Base-by-base conservation (phyloP, 345 rosid genomes). In the Populus tremula region DNA sequence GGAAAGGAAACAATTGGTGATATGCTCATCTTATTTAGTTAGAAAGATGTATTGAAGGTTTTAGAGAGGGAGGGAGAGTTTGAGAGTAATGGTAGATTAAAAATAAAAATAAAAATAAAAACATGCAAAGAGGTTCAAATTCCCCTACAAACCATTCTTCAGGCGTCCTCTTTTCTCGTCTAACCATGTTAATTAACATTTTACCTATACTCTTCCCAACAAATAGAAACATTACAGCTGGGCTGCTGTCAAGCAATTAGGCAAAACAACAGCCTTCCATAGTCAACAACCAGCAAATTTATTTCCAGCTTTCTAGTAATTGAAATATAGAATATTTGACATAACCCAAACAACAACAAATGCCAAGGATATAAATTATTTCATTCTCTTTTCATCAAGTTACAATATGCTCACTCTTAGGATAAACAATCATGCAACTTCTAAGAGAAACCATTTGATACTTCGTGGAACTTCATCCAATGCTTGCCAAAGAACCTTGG, bases 321-420 rank as follows among this genome's bases (percentile, higher is more conserved):
- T 70, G 41, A 49, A 29, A 35, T 18, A 18, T 47, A 33, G 38
- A 21, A 76, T 56, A 49, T 33, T 69, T 61, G 20, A 63, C 70
- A 61, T 62, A 31, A 49, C 41, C 18, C 59, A 53, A 6, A 41
- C 69, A 76, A 21, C 35, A 67, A n/a, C 53, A 59, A 45, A 77
- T 47, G 61, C 59, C 56, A 72, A 35, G 31, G 31, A 79, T 59
- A 72, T 69, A 73, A 67, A 73, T 74, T 47, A 72, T 67, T 54
- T 50, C 7, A 78, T 53, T 41, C 8, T 4, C 68, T 29, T 18
- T 61, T 61, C 74, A 67, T 39, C 70, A 77, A 75, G 77, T 82
- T 87, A 87, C 81, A 79, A 39, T 79, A 78, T 78, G 35, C 70
- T 75, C 82, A 72, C 23, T 67, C 79, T 65, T 67, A 13, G 61